phyloP scores from a whole-genome alignment of 768 basidiomycete species.

The Psilocybe cyanescens region DNA sequence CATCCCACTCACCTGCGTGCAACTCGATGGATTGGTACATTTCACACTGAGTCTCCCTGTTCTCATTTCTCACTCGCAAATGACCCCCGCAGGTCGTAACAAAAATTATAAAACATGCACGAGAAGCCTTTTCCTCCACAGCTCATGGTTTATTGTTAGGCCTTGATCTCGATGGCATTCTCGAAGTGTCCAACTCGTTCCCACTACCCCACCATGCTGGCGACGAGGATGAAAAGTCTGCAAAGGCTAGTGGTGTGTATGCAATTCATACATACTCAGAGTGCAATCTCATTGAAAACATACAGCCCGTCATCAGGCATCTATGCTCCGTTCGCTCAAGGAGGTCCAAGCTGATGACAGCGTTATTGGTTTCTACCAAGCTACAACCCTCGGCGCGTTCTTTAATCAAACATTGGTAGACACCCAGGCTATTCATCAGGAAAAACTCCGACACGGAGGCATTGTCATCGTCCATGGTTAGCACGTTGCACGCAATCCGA shows the following conservation, averaged over 20 bases:
- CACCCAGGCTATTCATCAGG: constrained; percentile 84
- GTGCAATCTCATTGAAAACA: neutral
- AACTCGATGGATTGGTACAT: constrained; percentile 83
- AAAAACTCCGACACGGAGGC: constrained; percentile 84
- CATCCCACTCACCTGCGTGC: constrained; percentile 77
- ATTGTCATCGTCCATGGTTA: constrained; percentile 84
- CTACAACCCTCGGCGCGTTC: constrained; percentile 83
- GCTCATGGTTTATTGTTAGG: constrained; percentile 88
- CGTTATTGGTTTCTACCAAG: constrained; percentile 94
- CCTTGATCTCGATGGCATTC: constrained; percentile 87
- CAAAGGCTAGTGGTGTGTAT: constrained; percentile 70
- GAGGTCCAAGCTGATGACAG: constrained; percentile 93
- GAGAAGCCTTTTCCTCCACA: constrained; percentile 72
- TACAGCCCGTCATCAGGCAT: constrained; percentile 77
- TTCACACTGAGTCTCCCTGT: neutral
- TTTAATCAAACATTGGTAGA: constrained; percentile 82
- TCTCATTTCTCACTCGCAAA: constrained; percentile 3
- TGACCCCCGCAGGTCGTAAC: constrained; percentile 70
- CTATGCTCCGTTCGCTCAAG: constrained; percentile 86
- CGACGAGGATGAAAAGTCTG: constrained; percentile 84
- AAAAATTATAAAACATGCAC: constrained; percentile 92
- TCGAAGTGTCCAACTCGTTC: constrained; percentile 93
- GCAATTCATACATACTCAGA: constrained; percentile 11
- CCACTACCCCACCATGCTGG: constrained; percentile 72
- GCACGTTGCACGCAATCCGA: constrained; percentile 21